These are phyloP conservation scores for Pseudomassariella vexata DNA, from an alignment of 2,329 filamentous ascomycete species.

Conservation along the genomic window DNA sequence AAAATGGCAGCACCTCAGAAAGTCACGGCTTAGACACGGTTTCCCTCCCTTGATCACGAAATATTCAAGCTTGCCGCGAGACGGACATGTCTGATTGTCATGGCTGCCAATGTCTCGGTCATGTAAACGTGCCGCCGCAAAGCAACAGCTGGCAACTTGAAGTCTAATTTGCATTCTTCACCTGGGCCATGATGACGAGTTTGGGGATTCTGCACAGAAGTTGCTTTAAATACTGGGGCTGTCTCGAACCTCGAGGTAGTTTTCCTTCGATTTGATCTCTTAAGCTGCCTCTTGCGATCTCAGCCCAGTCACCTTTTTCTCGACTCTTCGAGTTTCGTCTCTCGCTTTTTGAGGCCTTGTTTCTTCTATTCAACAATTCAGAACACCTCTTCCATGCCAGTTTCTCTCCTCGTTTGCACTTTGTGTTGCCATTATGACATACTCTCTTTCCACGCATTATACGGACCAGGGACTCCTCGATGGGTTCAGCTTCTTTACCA, in stretches of 20 bases:
- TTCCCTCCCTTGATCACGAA: too few relatives aligned
- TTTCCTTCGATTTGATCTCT: constrained; percentile 8
- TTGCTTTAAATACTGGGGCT: constrained; percentile 1
- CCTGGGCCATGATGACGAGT: not conserved
- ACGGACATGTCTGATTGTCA: too few relatives aligned
- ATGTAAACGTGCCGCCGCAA: not conserved
- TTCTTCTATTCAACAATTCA: not conserved
- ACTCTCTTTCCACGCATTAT: constrained; percentile 24
- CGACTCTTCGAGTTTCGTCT: constrained; percentile 19
- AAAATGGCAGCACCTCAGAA: too few relatives aligned
- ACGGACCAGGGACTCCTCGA: constrained; percentile 24
- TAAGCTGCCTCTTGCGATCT: constrained; percentile 13
- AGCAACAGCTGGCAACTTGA: not conserved
- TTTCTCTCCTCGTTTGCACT: constrained; percentile 5
- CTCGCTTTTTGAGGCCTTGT: constrained; percentile 10
- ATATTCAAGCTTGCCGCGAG: too few relatives aligned
- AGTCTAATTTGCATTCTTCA: constrained; percentile 6
- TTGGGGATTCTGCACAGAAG: not conserved
- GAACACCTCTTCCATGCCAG: not conserved
- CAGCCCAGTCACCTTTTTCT: constrained; percentile 11
- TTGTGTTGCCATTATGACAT: constrained; percentile 14
- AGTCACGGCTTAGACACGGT: too few relatives aligned
- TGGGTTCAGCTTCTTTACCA: constrained; percentile 45
- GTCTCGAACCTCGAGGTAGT: constrained; percentile 2
- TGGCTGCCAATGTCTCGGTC: constrained; percentile 4